These are phyloP conservation scores for Echinosophora koreensis DNA, from an alignment of 306 rosid species.

Conservation along the genomic window DNA sequence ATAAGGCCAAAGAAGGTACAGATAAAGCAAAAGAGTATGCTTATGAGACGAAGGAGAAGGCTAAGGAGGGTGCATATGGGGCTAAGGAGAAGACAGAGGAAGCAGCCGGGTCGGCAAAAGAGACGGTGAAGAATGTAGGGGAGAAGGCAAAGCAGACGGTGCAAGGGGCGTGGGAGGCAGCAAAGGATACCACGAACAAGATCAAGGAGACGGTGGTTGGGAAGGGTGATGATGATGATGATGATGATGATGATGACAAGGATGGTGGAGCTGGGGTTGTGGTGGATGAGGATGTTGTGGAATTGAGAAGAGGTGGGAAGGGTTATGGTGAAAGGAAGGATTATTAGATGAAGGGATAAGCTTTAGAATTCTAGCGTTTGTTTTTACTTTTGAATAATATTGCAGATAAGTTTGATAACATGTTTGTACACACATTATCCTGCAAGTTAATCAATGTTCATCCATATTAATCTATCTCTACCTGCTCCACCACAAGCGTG, in stretches of 20 bases:
- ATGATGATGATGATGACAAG: constrained; percentile 22
- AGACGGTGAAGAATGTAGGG: constrained; percentile 48
- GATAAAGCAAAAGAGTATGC: background rate
- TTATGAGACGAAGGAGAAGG: background rate
- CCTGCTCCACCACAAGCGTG: too few relatives aligned
- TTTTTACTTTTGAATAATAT: background rate
- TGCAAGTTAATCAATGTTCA: background rate
- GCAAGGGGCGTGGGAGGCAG: constrained; percentile 48
- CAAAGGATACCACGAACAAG: constrained; percentile 61
- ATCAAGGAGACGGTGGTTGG: constrained; percentile 73
- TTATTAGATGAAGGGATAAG: background rate
- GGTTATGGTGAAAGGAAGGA: background rate
- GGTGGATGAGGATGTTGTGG: constrained; percentile 51
- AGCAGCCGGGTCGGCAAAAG: constrained; percentile 34
- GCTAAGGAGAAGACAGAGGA: constrained; percentile 53
- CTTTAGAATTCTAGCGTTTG: background rate
- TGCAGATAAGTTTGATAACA: background rate
- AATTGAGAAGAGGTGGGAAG: constrained; percentile 47
- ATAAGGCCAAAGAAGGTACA: constrained; percentile 25
- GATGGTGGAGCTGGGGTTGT: background rate
- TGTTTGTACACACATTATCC: background rate
- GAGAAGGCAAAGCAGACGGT: constrained; percentile 55
- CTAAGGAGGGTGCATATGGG: constrained; percentile 40
- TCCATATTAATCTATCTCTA: too few relatives aligned
- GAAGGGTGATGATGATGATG: constrained; percentile 52